Base-by-base conservation (phyloP, 768 basidiomycete species). In the Amyloporia xantha region DNA sequence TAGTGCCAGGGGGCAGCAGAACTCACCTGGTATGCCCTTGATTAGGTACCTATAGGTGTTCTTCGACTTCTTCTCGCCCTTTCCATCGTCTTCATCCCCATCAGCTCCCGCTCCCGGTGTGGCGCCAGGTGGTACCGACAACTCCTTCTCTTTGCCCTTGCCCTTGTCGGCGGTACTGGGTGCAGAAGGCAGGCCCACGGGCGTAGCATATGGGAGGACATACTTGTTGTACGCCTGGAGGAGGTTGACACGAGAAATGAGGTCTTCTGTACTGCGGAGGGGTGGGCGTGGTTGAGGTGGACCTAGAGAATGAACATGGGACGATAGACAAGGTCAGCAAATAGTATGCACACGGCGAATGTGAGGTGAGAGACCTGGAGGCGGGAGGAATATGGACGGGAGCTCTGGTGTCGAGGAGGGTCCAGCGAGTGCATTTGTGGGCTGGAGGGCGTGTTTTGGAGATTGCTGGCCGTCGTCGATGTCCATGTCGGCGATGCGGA, bases 171-270 rank as follows among this genome's bases (percentile, higher is more conserved):
- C 52, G 33, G 55, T 35, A 57, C 55, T 28, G n/a, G 47, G 41
- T 40, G 48, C 56, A 27, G 52, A 41, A 19, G 61, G 62, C 38
- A 59, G 61, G 50, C 66, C 66, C 25, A 66, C 55, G 17, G 72
- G 67, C 28, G 63, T 49, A 35, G 68, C 61, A 59, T 70, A 67
- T 10, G 79, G 75, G n/a, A 82, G 75, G 44, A 90, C 88, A 59
- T 90, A 84, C 60, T 82, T 85, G 69, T 89, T 82, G 62, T 91
- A 91, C n/a, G 85, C 81, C 9, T 81, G 57, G 43, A 81, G 74
- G 24, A 91, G 78, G 43, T 77, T 71, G 58, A 91, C 86, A 52
- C 82, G 81, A 39, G 77, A 71, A 48, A 91, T 73, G 44, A 91
- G 79, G 67, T 91, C 88, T 59, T 91, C 79, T 1, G 89, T 89